Evolutionary conservation across 2,329 filamentous ascomycete species (phyloP).

Genomic region (Colletotrichum sp.): DNA sequence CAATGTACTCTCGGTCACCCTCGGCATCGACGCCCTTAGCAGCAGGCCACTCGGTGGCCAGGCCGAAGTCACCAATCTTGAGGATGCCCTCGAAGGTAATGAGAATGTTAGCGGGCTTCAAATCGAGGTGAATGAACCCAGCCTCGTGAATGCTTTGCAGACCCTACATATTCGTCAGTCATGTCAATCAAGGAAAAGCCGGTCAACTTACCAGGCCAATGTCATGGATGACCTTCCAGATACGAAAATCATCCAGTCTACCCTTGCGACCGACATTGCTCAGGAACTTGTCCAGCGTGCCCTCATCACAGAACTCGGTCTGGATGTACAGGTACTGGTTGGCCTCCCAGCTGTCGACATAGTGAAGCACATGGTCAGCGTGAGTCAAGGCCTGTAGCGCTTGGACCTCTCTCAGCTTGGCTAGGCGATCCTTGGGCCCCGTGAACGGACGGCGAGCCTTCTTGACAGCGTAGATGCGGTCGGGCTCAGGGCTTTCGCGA

Average conservation of each 20-base stretch:
- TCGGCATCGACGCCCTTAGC: slow-evolving; percentile 82
- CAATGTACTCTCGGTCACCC: slow-evolving; percentile 96
- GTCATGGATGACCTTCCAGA: slow-evolving; percentile 97
- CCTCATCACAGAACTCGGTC: slow-evolving; percentile 95
- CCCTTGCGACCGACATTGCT: slow-evolving; percentile 82
- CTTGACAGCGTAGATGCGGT: slow-evolving; percentile 87
- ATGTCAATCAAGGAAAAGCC: not conserved
- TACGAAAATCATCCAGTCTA: slow-evolving; percentile 92
- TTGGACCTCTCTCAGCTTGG: slow-evolving; percentile 83
- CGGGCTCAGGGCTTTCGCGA: slow-evolving; percentile 58
- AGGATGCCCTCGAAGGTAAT: slow-evolving; percentile 81
- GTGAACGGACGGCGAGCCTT: slow-evolving; percentile 83
- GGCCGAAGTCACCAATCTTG: slow-evolving; percentile 86
- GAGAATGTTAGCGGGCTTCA: slow-evolving; percentile 86
- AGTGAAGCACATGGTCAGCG: slow-evolving; percentile 84
- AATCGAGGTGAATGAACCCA: slow-evolving; percentile 83
- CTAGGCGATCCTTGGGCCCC: slow-evolving; percentile 79
- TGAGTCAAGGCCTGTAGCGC: slow-evolving; percentile 78
- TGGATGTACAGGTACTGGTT: slow-evolving; percentile 91
- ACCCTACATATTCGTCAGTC: slow-evolving; percentile 61
- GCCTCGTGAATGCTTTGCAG: slow-evolving; percentile 88
- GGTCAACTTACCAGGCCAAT: slow-evolving; percentile 71
- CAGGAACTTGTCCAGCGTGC: slow-evolving; percentile 86
- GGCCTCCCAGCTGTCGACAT: slow-evolving; percentile 87
- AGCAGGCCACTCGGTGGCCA: slow-evolving; percentile 81